A percentile compares a stretch with the other conserved stretches of the same genome.
phyloP scores from a whole-genome alignment of 2,329 filamentous ascomycete genomes.

The Fusarium floridanum region DNA sequence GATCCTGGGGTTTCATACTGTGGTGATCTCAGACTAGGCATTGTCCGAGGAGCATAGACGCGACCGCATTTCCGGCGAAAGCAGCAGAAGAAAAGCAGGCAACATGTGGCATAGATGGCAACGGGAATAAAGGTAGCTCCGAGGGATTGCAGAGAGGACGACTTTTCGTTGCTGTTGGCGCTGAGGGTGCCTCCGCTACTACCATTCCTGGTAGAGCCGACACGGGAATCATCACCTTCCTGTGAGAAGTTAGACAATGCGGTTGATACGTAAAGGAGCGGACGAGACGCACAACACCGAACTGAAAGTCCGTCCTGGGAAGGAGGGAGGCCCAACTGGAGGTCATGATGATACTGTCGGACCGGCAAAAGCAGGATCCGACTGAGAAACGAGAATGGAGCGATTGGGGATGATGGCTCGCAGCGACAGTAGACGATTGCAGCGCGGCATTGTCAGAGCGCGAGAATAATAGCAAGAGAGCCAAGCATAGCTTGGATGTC shows the following conservation, averaged over 20 bases:
- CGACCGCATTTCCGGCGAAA: constrained; percentile 62
- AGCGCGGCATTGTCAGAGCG: constrained; percentile 29
- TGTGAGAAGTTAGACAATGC: constrained; percentile 1
- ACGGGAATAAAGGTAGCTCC: constrained; percentile 68
- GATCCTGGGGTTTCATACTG: constrained; percentile 46
- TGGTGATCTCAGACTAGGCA: constrained; percentile 62
- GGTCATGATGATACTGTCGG: constrained; percentile 20
- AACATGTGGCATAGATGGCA: constrained; percentile 63
- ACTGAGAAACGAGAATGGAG: not conserved
- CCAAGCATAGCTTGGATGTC: constrained; percentile 16
- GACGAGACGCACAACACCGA: constrained; percentile 30
- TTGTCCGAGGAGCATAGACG: constrained; percentile 68
- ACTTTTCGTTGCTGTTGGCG: constrained; percentile 49
- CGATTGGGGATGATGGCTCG: constrained; percentile 2
- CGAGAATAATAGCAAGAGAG: not conserved
- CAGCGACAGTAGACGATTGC: constrained; percentile 14
- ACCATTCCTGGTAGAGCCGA: constrained; percentile 52
- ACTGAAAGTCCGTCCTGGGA: constrained; percentile 23
- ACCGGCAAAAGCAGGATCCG: not conserved
- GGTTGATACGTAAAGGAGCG: not conserved
- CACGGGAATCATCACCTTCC: constrained; percentile 49
- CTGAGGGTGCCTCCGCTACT: constrained; percentile 53
- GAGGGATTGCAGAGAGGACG: constrained; percentile 53
- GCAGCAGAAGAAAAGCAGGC: constrained; percentile 63
- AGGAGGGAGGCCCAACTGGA: constrained; percentile 25